Evolutionary conservation across 1,139 yeast species (phyloP).

Genomic region (Taiozyma sp.): DNA sequence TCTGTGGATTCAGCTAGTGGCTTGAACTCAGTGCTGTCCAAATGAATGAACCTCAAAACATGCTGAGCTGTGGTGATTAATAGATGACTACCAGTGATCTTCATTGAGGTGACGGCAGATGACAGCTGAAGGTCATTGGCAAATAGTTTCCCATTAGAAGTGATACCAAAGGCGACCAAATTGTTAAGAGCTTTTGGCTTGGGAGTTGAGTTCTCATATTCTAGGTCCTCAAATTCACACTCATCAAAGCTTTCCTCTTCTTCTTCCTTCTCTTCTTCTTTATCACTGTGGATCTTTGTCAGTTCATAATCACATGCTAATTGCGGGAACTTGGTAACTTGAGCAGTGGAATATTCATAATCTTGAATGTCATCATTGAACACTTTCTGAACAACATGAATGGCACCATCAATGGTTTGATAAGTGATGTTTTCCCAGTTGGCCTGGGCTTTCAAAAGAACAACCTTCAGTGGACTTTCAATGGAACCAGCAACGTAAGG

Average conservation of each 20-base stretch:
- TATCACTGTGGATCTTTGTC: slow-evolving; percentile 27
- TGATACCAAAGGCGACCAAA: slow-evolving; percentile 61
- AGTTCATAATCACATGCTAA: slow-evolving; percentile 63
- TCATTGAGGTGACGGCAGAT: slow-evolving; percentile 78
- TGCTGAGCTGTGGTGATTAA: slow-evolving; percentile 89
- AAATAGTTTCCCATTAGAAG: slow-evolving; percentile 69
- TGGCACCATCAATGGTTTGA: slow-evolving; percentile 62
- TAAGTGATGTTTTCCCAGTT: slow-evolving; percentile 50
- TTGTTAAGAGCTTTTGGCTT: slow-evolving; percentile 20
- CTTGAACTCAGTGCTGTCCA: slow-evolving; percentile 39
- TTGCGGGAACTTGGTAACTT: slow-evolving; percentile 57
- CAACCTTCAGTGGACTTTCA: slow-evolving; percentile 46
- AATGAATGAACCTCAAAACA: slow-evolving; percentile 76
- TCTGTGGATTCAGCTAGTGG: slow-evolving; percentile 33
- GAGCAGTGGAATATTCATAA: slow-evolving; percentile 25
- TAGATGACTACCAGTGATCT: slow-evolving; percentile 67
- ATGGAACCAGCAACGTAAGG: slow-evolving; percentile 40
- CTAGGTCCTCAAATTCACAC: slow-evolving; percentile 24
- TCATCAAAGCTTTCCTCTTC: slow-evolving; percentile 21
- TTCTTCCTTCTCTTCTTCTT: slow-evolving; percentile 1
- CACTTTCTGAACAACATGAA: slow-evolving; percentile 35
- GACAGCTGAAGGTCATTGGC: slow-evolving; percentile 62
- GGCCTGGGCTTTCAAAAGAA: slow-evolving; percentile 51
- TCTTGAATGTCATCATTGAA: slow-evolving; percentile 27
- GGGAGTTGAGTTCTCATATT: slow-evolving; percentile 23